A percentile compares a stretch with the other conserved stretches of the same genome.
Conservation (phyloP, 140 eudicot species). For the Bidens hawaiensis region DNA sequence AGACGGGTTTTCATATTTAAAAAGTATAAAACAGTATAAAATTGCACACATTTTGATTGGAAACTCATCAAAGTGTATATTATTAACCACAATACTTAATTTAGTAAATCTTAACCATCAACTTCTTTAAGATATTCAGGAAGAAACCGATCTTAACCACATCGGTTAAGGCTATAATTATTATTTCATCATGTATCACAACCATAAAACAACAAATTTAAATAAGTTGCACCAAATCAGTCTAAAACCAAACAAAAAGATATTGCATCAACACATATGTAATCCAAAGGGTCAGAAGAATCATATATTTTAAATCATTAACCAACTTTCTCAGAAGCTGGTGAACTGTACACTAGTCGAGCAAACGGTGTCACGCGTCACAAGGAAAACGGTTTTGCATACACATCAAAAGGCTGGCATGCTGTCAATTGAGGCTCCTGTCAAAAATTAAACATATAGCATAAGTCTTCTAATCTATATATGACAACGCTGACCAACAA, state of each 20-base stretch:
- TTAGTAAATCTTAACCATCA: no score
- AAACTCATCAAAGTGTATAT: no score
- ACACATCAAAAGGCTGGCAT: constrained; percentile 33
- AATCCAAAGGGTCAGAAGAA: neutral
- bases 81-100: no score
- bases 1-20: no score
- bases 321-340: constrained; percentile 2
- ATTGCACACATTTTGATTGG: no score
- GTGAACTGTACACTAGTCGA: constrained; percentile 14
- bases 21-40: no score
- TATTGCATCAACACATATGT: constrained; percentile 7
- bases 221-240: neutral
- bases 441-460: neutral
- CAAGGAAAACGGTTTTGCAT: constrained; percentile 34
- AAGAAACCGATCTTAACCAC: neutral
- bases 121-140: neutral
- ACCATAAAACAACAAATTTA: neutral
- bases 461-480: neutral
- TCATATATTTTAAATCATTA: neutral
- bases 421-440: constrained; percentile 41
- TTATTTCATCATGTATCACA: neutral
- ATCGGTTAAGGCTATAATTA: neutral
- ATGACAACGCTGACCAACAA: neutral
- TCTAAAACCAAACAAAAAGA: constrained; percentile 8
- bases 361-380: constrained; percentile 8